phyloP scores from a whole-genome alignment of 371 early-diverging fungal species.

The Zopfochytrium polystomum region DNA sequence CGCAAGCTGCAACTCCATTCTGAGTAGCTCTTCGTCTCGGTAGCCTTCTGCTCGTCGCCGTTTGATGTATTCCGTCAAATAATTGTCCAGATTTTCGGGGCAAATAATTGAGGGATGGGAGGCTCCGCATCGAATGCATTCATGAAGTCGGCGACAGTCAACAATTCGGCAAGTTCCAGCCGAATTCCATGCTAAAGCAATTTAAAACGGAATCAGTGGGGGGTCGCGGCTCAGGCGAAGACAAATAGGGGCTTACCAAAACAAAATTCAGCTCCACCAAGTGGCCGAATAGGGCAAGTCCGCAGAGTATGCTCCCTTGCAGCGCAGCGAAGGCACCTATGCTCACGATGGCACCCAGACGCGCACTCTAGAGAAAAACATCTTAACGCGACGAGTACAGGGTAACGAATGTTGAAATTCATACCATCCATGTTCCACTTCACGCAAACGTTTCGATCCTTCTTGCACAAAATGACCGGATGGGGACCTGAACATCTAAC shows the following conservation, averaged over 20 bases:
- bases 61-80: slow-evolving; percentile 25
- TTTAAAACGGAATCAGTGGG: too few relatives aligned
- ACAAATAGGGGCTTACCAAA: slow-evolving; percentile 18
- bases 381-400: not conserved
- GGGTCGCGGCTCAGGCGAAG: not conserved
- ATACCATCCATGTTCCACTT: slow-evolving; percentile 37
- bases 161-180: slow-evolving; percentile 32
- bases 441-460: slow-evolving; percentile 35
- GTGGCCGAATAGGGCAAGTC: slow-evolving; percentile 28
- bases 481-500: slow-evolving; percentile 25
- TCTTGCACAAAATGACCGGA: slow-evolving; percentile 33
- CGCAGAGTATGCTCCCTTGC: slow-evolving; percentile 31
- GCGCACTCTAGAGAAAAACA: slow-evolving; percentile 24
- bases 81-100: slow-evolving; percentile 33
- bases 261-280: slow-evolving; percentile 28
- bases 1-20: slow-evolving; percentile 24
- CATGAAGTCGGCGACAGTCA: slow-evolving; percentile 30
- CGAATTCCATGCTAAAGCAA: slow-evolving; percentile 28
- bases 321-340: slow-evolving; percentile 39
- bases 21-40: slow-evolving; percentile 16
- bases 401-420: slow-evolving; percentile 2
- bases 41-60: slow-evolving; percentile 22
- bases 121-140: slow-evolving; percentile 34
- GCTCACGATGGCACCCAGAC: slow-evolving; percentile 31
- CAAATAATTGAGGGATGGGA: slow-evolving; percentile 32